A percentile compares a stretch with the other conserved stretches of the same genome.
phyloP scores from a whole-genome alignment of 2,329 filamentous ascomycete species.

The Cryphonectria parasitica region DNA sequence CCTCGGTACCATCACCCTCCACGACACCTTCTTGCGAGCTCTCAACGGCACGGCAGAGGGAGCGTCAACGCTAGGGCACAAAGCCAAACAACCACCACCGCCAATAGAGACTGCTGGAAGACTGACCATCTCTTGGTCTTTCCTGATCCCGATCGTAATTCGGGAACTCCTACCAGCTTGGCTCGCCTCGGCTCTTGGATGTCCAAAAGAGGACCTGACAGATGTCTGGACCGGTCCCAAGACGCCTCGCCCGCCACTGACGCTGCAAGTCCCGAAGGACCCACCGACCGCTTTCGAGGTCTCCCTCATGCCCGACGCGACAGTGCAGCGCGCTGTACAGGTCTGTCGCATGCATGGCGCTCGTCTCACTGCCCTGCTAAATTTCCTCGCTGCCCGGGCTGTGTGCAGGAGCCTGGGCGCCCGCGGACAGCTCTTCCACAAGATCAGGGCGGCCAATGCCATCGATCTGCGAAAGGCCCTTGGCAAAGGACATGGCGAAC shows the following conservation, averaged over 20 bases:
- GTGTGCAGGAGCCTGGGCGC: neutral
- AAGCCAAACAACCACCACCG: neutral
- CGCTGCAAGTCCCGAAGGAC: neutral
- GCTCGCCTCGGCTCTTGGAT: neutral
- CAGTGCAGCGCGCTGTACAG: neutral
- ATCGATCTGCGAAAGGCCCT: neutral
- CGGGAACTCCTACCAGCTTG: neutral
- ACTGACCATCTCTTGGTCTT: slow-evolving; percentile 2
- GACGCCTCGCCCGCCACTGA: neutral
- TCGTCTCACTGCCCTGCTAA: neutral
- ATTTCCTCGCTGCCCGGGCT: neutral
- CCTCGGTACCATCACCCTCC: neutral
- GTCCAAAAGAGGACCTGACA: neutral
- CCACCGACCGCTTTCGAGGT: neutral
- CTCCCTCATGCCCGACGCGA: neutral
- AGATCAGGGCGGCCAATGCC: neutral
- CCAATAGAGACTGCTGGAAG: neutral
- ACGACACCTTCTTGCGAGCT: neutral
- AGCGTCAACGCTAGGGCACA: neutral
- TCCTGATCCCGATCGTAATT: neutral
- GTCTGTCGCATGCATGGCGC: neutral
- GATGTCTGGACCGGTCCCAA: neutral
- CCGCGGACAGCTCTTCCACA: neutral
- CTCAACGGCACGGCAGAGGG: neutral
- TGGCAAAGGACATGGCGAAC: neutral